Conservation (phyloP, 179 eudicot species). For the Nepenthes alata region DNA sequence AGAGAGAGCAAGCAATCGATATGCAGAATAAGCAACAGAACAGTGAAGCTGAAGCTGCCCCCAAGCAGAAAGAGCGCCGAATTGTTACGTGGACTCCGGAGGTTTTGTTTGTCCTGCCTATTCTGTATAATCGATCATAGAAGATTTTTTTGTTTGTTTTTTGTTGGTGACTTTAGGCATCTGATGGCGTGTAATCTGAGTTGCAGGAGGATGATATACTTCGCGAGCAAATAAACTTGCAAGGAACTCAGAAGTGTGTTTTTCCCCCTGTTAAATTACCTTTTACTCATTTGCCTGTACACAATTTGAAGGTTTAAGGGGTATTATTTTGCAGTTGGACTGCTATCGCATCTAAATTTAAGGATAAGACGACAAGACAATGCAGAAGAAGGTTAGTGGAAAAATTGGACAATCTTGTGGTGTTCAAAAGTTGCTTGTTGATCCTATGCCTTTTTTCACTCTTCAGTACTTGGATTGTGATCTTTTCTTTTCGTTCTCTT, state of each 20-base stretch:
- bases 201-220: conserved; percentile 95
- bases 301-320: background rate
- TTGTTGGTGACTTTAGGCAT: background rate
- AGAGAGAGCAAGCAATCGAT: conserved; percentile 3
- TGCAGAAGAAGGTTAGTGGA: conserved; percentile 81
- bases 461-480: background rate
- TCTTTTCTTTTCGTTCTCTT: background rate
- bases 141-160: background rate
- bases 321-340: conserved; percentile 56
- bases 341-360: conserved; percentile 77
- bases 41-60: conserved; percentile 12
- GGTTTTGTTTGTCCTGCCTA: conserved; percentile 24
- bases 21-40: conserved; percentile 28
- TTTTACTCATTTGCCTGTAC: background rate
- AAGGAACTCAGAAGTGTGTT: conserved; percentile 81
- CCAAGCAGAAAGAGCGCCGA: conserved; percentile 62
- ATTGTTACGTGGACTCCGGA: conserved; percentile 92
- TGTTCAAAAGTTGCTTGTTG: background rate
- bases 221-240: conserved; percentile 64
- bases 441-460: background rate
- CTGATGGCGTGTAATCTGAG: conserved; percentile 8
- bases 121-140: background rate
- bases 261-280: no score
- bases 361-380: conserved; percentile 90
- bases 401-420: background rate